Evolutionary conservation across 805 yeast species (phyloP).

Genomic region (Sugiyamaella mastotermitis): DNA sequence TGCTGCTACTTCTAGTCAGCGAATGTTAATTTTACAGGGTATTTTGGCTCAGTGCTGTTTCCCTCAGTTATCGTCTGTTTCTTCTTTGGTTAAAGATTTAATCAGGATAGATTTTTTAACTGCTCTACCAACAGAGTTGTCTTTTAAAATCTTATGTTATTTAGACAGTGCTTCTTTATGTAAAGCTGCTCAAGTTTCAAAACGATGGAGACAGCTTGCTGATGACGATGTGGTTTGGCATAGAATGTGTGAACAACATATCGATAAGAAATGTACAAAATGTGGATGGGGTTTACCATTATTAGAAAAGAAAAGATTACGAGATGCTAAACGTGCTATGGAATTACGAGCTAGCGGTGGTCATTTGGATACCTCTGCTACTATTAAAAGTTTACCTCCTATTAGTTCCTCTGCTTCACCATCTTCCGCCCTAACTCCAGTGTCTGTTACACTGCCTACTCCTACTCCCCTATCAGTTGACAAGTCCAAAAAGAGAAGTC

Average conservation of each 20-base stretch:
- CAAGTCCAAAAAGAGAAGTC: neutral
- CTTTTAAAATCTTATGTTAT: conserved; percentile 79
- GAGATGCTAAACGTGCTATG: conserved; percentile 28
- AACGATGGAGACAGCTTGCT: conserved; percentile 81
- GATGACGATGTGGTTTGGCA: conserved; percentile 98
- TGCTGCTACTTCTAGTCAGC: conserved; percentile 62
- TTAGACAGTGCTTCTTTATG: conserved; percentile 91
- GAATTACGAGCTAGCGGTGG: conserved; percentile 22
- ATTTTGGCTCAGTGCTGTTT: conserved; percentile 85
- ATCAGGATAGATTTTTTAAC: conserved; percentile 85
- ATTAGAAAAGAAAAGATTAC: conserved; percentile 63
- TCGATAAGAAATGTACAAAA: conserved; percentile 93
- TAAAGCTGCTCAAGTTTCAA: conserved; percentile 87
- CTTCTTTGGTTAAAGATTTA: conserved; percentile 70
- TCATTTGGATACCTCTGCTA: neutral
- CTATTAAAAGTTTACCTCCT: too few species aligned
- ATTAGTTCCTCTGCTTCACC: neutral
- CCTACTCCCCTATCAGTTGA: too few species aligned
- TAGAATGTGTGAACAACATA: conserved; percentile 97
- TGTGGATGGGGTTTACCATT: conserved; percentile 99
- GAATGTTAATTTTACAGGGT: conserved; percentile 77
- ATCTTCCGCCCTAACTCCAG: neutral
- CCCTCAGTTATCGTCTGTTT: conserved; percentile 84
- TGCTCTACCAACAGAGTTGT: conserved; percentile 78
- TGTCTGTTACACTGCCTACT: neutral